Percentiles rank a stretch among this genome's conserved stretches.
These are phyloP conservation scores for Suhomyces faveliae DNA, from an alignment of 805 yeast genomes.

Conservation along the genomic window DNA sequence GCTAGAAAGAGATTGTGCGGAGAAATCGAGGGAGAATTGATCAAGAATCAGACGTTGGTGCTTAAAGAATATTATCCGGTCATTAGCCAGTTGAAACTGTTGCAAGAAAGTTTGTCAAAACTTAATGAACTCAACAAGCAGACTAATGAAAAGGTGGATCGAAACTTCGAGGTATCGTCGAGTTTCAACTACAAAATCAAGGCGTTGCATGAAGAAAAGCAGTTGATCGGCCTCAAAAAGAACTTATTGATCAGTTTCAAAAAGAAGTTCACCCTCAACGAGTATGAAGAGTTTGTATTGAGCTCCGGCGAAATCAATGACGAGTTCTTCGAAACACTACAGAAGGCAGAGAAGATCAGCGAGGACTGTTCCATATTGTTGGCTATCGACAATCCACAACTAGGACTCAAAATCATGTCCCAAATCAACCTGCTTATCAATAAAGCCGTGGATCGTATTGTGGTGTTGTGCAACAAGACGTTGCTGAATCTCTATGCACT, in stretches of 20 bases:
- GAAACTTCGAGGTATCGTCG: slow-evolving; percentile 21
- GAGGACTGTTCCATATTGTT: slow-evolving; percentile 68
- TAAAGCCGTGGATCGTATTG: slow-evolving; percentile 30
- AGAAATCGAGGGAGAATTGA: slow-evolving; percentile 57
- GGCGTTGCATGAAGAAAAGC: slow-evolving; percentile 29
- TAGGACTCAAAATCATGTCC: slow-evolving; percentile 65
- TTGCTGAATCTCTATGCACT: slow-evolving; percentile 31
- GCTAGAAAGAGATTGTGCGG: slow-evolving; percentile 60
- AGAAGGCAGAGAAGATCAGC: slow-evolving; percentile 63
- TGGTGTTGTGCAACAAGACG: slow-evolving; percentile 31
- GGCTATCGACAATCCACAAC: slow-evolving; percentile 61
- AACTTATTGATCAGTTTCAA: slow-evolving; percentile 52
- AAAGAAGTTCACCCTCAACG: slow-evolving; percentile 63
- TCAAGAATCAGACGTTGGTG: slow-evolving; percentile 47
- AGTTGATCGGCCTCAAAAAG: slow-evolving; percentile 46
- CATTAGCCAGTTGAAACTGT: slow-evolving; percentile 23
- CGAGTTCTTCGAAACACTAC: slow-evolving; percentile 59
- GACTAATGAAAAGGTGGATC: slow-evolving; percentile 41
- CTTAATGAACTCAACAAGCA: slow-evolving; percentile 24
- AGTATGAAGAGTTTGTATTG: slow-evolving; percentile 66
- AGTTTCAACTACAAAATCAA: slow-evolving; percentile 24
- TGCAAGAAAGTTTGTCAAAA: slow-evolving; percentile 17
- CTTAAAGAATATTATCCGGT: slow-evolving; percentile 36
- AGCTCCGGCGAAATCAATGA: slow-evolving; percentile 44
- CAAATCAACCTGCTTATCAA: slow-evolving; percentile 53